phyloP scores from a whole-genome alignment of 2,329 filamentous ascomycete genomes.

The Fusarium chlamydosporum region DNA sequence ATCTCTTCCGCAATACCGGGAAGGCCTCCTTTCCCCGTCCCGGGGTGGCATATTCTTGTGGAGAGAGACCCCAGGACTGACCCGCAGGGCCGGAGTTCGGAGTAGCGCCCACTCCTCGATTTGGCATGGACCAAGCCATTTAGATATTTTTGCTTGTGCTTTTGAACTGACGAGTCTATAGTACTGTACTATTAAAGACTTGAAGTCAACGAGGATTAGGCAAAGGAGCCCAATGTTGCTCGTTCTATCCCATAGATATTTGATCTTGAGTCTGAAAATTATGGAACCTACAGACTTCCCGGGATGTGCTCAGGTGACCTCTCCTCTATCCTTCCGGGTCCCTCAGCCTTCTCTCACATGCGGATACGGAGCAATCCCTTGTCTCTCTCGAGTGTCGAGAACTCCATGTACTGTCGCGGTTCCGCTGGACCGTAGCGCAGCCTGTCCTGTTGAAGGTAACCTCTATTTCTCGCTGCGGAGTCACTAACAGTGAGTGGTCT shows the following conservation, averaged over 20 bases:
- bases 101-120: slow-evolving; percentile 39
- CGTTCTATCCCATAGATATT: background rate
- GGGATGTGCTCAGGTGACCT: background rate
- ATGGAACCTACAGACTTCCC: background rate
- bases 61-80: slow-evolving; percentile 36
- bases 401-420: slow-evolving; percentile 36
- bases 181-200: background rate
- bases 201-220: background rate
- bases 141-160: slow-evolving; percentile 26
- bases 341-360: slow-evolving; percentile 23
- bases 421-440: slow-evolving; percentile 50
- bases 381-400: slow-evolving; percentile 17
- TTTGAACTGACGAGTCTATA: slow-evolving; percentile 20
- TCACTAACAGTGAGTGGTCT: slow-evolving; percentile 8
- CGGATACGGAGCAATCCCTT: slow-evolving; percentile 27
- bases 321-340: slow-evolving; percentile 25
- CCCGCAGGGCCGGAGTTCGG: slow-evolving; percentile 49
- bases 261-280: background rate
- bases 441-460: slow-evolving; percentile 16
- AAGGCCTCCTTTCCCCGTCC: slow-evolving; percentile 43
- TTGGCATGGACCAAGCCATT: slow-evolving; percentile 31
- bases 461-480: slow-evolving; percentile 5
- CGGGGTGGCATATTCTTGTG: slow-evolving; percentile 44
- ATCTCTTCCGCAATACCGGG: slow-evolving; percentile 43
- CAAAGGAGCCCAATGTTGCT: background rate